Conservation (phyloP, 148 eudicot species). For the Nepenthes mirabilis region DNA sequence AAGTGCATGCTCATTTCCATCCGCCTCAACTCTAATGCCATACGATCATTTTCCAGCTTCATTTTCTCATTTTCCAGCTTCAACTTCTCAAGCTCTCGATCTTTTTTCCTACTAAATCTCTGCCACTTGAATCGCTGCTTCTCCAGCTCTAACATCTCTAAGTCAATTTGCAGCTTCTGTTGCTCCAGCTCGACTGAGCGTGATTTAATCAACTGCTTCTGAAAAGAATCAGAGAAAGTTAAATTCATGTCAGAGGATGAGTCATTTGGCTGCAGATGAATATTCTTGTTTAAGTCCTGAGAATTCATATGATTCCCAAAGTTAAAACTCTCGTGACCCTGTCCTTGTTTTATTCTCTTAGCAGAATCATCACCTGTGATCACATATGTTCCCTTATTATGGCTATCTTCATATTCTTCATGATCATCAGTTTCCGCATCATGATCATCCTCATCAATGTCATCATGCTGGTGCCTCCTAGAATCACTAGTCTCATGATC, state of each 20-base stretch:
- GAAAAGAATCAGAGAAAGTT: slow-evolving; percentile 25
- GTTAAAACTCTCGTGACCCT: slow-evolving; percentile 26
- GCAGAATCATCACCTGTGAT: slow-evolving; percentile 12
- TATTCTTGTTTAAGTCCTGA: slow-evolving; percentile 29
- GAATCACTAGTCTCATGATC: slow-evolving; percentile 37
- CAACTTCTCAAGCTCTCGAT: slow-evolving; percentile 39
- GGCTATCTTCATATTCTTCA: slow-evolving; percentile 35
- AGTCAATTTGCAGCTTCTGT: slow-evolving; percentile 46
- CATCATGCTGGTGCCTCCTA: slow-evolving; percentile 35
- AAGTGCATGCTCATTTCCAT: slow-evolving; percentile 18
- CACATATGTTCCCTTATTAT: slow-evolving; percentile 14
- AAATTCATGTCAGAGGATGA: slow-evolving; percentile 18
- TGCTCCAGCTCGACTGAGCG: slow-evolving; percentile 44
- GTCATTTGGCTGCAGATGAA: slow-evolving; percentile 20
- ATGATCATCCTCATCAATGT: slow-evolving; percentile 42
- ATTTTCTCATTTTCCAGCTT: slow-evolving; percentile 50
- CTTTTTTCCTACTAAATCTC: slow-evolving; percentile 46
- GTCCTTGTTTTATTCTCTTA: slow-evolving; percentile 47
- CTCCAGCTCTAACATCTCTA: slow-evolving; percentile 45
- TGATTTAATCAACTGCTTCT: slow-evolving; percentile 31
- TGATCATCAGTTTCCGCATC: slow-evolving; percentile 43
- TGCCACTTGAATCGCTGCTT: slow-evolving; percentile 43
- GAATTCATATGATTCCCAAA: slow-evolving; percentile 21
- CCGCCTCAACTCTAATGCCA: slow-evolving; percentile 40
- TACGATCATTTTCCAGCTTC: slow-evolving; percentile 44